These are phyloP conservation scores for Tulasnella calospora DNA, from an alignment of 768 basidiomycete genomes.

Conservation along the genomic window DNA sequence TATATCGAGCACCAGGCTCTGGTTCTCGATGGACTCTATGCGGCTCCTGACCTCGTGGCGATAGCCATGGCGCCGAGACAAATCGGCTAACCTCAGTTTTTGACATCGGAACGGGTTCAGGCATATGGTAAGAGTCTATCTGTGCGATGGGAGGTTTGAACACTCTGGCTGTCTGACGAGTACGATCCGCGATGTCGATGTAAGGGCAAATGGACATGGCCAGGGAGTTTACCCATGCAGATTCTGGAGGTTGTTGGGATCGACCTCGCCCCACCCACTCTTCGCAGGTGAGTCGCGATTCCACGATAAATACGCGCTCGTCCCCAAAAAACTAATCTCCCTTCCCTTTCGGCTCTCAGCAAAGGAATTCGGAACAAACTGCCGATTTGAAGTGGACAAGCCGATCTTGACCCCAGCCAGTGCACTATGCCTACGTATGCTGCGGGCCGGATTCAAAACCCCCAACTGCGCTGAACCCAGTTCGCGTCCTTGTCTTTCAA, in stretches of 20 bases:
- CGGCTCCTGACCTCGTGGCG: slow-evolving; percentile 17
- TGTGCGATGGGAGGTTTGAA: neutral
- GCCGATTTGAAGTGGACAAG: slow-evolving; percentile 24
- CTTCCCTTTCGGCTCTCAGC: neutral
- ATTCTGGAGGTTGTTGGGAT: slow-evolving; percentile 21
- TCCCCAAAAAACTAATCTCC: neutral
- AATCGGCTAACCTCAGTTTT: neutral
- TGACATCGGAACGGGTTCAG: slow-evolving; percentile 25
- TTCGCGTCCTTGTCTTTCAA: neutral
- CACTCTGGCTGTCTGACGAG: neutral
- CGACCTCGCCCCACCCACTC: slow-evolving; percentile 17
- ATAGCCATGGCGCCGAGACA: slow-evolving; percentile 12
- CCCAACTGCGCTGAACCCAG: neutral
- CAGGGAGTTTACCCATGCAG: slow-evolving; percentile 20
- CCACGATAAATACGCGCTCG: neutral
- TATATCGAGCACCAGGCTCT: slow-evolving; percentile 19
- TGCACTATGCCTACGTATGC: slow-evolving; percentile 20
- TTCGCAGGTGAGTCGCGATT: neutral
- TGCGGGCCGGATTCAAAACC: neutral
- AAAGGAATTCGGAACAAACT: slow-evolving; percentile 7
- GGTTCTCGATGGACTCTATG: slow-evolving; percentile 11
- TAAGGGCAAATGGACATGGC: slow-evolving; percentile 24
- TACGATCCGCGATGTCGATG: too few relatives aligned
- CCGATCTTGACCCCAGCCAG: neutral
- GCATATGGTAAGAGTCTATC: slow-evolving; percentile 9